phyloP scores from a whole-genome alignment of 495 filamentous ascomycete species.

The Aspergillus egyptiacus region DNA sequence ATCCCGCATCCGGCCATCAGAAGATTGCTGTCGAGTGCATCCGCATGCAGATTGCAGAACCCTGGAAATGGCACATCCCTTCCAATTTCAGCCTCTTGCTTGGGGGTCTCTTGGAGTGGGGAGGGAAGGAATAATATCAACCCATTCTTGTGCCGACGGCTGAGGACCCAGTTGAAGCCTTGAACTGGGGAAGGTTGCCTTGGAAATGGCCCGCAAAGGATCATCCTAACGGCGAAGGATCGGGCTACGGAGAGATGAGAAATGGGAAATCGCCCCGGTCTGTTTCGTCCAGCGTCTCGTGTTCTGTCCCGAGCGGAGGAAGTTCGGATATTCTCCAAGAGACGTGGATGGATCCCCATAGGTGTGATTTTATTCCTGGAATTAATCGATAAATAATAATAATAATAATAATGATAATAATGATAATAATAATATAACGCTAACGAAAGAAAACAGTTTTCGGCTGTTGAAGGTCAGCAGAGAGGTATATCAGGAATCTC shows the following conservation, averaged over 20 bases:
- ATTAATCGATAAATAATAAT: too few relatives aligned
- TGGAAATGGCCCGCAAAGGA: constrained; percentile 1
- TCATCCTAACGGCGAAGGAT: constrained; percentile 2
- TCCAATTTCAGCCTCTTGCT: constrained; percentile 2
- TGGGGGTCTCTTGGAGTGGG: neutral
- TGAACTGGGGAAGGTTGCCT: neutral
- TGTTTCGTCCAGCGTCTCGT: constrained; percentile 3
- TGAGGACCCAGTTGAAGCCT: neutral
- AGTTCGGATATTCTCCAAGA: neutral
- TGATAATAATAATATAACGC: too few relatives aligned
- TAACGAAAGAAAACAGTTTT: too few relatives aligned
- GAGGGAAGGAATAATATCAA: constrained; percentile 1
- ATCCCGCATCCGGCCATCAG: constrained; percentile 3
- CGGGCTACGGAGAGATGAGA: constrained; percentile 3
- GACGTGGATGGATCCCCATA: too few relatives aligned
- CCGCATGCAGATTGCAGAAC: constrained; percentile 22
- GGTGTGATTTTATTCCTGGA: neutral
- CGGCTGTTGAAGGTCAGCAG: neutral
- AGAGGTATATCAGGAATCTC: too few relatives aligned
- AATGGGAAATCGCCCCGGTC: neutral
- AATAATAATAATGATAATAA: too few relatives aligned
- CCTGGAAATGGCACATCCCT: too few relatives aligned
- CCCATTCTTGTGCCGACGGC: neutral
- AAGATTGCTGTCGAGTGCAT: constrained; percentile 2
- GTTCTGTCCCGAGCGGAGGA: neutral